phyloP scores from a whole-genome alignment of 73 alveolate species.

The Paramecium bursaria region DNA sequence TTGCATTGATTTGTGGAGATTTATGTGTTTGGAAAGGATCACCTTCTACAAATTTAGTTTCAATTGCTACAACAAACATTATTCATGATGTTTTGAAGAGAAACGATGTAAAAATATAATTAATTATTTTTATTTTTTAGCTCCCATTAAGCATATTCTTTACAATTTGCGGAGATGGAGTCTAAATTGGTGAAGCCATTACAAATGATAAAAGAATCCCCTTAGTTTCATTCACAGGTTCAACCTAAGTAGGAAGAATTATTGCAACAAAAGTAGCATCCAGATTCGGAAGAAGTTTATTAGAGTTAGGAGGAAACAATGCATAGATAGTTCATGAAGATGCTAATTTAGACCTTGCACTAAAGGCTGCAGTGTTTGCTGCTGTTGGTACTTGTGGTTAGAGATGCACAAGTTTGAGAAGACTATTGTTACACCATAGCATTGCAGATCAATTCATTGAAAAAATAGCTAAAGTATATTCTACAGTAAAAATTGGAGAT shows the following conservation, averaged over 20 bases:
- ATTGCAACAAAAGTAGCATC: conserved; percentile 78
- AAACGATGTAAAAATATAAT: conserved; percentile 75
- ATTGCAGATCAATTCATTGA: conserved; percentile 67
- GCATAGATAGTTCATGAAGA: conserved; percentile 88
- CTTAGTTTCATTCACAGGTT: conserved; percentile 91
- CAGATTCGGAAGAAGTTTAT: conserved; percentile 87
- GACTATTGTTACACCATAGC: conserved; percentile 64
- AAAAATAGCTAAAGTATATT: conserved; percentile 74
- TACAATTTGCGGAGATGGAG: conserved; percentile 82
- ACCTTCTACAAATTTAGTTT: conserved; percentile 77
- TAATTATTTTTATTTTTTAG: conserved; percentile 62
- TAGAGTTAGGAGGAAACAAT: conserved; percentile 95
- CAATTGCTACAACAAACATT: conserved; percentile 84
- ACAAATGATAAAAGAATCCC: conserved; percentile 83
- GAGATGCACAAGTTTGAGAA: conserved; percentile 91
- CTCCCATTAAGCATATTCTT: conserved; percentile 68
- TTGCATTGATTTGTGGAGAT: conserved; percentile 90
- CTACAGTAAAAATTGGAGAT: conserved; percentile 77
- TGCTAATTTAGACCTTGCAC: conserved; percentile 87
- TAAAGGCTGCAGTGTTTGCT: conserved; percentile 85
- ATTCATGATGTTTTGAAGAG: conserved; percentile 81
- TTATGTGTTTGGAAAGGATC: conserved; percentile 90
- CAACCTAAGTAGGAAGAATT: conserved; percentile 80
- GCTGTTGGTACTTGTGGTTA: conserved; percentile 95
- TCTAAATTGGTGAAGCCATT: conserved; percentile 82